Conservation (phyloP, 148 eudicot species). For the Euryodendron excelsum region DNA sequence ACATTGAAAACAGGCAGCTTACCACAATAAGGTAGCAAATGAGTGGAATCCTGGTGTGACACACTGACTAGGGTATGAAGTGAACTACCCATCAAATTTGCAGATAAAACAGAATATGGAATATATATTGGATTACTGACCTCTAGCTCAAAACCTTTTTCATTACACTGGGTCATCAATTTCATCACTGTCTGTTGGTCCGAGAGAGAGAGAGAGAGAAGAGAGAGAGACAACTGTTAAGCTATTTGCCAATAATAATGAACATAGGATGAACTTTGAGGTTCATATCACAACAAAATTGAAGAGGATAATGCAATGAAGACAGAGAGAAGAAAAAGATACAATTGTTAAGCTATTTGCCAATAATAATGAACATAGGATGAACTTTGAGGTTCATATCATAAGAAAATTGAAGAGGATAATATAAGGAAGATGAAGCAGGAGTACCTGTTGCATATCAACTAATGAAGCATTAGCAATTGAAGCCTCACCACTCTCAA, state of each 20-base stretch:
- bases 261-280: not conserved
- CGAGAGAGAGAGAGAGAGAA: not conserved
- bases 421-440: conserved; percentile 3
- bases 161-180: conserved; percentile 84
- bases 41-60: not conserved
- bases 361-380: conserved; percentile 3
- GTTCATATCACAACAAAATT: not conserved
- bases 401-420: not conserved
- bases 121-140: conserved; percentile 30
- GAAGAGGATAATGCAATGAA: not conserved
- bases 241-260: conserved; percentile 1
- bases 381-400: not conserved
- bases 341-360: conserved; percentile 5
- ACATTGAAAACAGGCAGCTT: not conserved
- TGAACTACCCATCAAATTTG: not conserved
- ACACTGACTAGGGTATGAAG: not conserved
- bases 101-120: not conserved
- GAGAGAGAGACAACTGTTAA: conserved; percentile 6
- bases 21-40: not conserved
- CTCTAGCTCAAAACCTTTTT: conserved; percentile 93
- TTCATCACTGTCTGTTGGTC: conserved; percentile 65
- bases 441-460: conserved; percentile 87
- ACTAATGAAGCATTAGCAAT: conserved; percentile 74
- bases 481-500: conserved; percentile 80
- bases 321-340: conserved; percentile 8